Evolutionary conservation across 352 stramenopile species (phyloP).

Genomic region (Phytophthora tubulina): DNA sequence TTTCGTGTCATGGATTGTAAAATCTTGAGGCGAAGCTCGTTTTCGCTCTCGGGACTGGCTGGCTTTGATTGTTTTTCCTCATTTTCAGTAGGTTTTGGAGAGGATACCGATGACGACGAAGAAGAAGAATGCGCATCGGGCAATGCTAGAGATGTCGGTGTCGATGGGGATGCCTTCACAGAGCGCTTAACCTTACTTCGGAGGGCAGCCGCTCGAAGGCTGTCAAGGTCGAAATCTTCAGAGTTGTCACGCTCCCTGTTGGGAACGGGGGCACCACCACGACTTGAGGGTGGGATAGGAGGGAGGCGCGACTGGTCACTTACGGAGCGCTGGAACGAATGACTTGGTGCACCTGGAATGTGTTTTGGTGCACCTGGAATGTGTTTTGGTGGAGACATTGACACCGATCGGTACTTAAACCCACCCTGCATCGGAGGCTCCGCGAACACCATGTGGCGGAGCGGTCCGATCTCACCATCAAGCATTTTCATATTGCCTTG

Average conservation of each 20-base stretch:
- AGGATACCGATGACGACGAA: conserved; percentile 11
- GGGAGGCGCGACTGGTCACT: conserved; percentile 12
- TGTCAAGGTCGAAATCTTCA: conserved; percentile 66
- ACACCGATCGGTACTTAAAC: conserved; percentile 59
- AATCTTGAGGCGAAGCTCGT: conserved; percentile 53
- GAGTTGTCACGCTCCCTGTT: conserved; percentile 24
- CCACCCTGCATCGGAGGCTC: conserved; percentile 29
- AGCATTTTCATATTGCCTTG: conserved; percentile 73
- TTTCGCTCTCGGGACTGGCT: conserved; percentile 46
- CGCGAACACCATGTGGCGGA: conserved; percentile 21
- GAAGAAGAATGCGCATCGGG: not conserved
- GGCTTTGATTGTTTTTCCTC: conserved; percentile 18
- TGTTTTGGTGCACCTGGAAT: conserved; percentile 19
- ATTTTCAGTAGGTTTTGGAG: not conserved
- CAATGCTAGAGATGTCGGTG: conserved; percentile 1
- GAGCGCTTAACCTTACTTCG: conserved; percentile 69
- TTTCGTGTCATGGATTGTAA: conserved; percentile 59
- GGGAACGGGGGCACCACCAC: not conserved
- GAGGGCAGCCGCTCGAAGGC: conserved; percentile 70
- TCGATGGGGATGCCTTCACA: conserved; percentile 18
- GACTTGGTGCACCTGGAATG: conserved; percentile 4
- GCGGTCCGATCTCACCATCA: conserved; percentile 20
- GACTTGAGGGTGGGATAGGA: conserved; percentile 2
- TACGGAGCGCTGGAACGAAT: conserved; percentile 24
- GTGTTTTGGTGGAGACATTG: conserved; percentile 24